Conservation (phyloP, 1,284 basidiomycete species). For the Malassezia dermatis region DNA sequence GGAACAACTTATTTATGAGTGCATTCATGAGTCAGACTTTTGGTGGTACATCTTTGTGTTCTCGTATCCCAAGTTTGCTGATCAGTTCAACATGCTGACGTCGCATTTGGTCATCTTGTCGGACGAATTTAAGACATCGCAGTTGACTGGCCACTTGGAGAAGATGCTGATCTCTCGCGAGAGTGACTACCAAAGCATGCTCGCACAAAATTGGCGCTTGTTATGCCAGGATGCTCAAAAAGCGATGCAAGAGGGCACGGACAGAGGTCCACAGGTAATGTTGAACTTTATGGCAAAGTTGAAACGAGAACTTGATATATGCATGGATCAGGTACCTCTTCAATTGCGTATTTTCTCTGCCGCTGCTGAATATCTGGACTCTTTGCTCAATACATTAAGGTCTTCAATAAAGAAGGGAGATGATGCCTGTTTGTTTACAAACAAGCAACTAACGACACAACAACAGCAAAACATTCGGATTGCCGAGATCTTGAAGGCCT, state of each 20-base stretch:
- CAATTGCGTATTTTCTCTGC: background rate
- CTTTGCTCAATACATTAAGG: background rate
- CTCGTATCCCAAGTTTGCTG: constrained; percentile 5
- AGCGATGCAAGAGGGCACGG: background rate
- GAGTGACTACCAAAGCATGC: background rate
- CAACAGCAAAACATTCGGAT: background rate
- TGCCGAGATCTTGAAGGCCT: background rate
- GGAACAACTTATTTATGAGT: background rate
- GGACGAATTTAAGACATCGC: background rate
- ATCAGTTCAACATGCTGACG: constrained; percentile 3
- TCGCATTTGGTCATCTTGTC: background rate
- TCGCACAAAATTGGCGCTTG: background rate
- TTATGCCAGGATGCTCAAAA: background rate
- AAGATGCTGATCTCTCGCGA: background rate
- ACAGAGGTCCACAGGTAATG: background rate
- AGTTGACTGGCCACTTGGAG: background rate
- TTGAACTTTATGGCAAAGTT: background rate
- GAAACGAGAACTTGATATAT: background rate
- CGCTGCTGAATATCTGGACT: background rate
- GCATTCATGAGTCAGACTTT: constrained; percentile 12
- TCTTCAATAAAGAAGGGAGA: background rate
- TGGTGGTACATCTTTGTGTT: constrained; percentile 4
- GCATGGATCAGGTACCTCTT: background rate
- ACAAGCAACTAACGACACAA: background rate
- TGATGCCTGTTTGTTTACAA: background rate